Percentiles rank a stretch among this genome's conserved stretches.
These are phyloP conservation scores for Sordariomycetes sp. DNA, from an alignment of 2,329 filamentous ascomycete species.

Conservation along the genomic window DNA sequence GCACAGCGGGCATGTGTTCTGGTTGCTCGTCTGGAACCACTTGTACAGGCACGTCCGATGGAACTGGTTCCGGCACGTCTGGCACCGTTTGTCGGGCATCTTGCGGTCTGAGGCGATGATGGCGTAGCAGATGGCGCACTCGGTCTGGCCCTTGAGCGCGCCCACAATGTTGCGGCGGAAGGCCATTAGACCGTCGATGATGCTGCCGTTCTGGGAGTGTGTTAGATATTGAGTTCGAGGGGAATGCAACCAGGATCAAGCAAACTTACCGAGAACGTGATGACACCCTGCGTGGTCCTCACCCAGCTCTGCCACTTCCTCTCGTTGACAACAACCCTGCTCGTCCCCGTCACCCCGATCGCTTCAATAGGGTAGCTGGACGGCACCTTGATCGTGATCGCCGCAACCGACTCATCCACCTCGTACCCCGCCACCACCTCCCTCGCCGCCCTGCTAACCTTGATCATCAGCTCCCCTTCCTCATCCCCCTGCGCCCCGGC, in stretches of 20 bases:
- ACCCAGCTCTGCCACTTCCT: conserved; percentile 91
- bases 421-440: conserved; percentile 80
- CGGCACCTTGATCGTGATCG: conserved; percentile 74
- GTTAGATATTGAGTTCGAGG: not conserved
- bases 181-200: conserved; percentile 76
- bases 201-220: conserved; percentile 54
- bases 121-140: conserved; percentile 95
- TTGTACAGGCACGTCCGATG: conserved; percentile 85
- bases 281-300: conserved; percentile 78
- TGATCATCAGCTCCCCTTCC: conserved; percentile 52
- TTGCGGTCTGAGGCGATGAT: conserved; percentile 84
- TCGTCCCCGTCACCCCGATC: conserved; percentile 65
- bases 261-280: conserved; percentile 64
- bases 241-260: not conserved
- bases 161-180: conserved; percentile 83
- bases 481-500: conserved; percentile 36
- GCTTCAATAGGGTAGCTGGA: conserved; percentile 71
- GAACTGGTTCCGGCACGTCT: conserved; percentile 89
- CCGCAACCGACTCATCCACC: conserved; percentile 76
- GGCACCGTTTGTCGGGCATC: conserved; percentile 83
- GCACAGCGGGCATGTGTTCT: conserved; percentile 86
- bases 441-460: conserved; percentile 56
- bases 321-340: conserved; percentile 79
- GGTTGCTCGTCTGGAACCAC: conserved; percentile 93
- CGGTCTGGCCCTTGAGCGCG: conserved; percentile 81